phyloP scores from a whole-genome alignment of 2,329 filamentous ascomycete genomes.

The Aspergillus flavus region DNA sequence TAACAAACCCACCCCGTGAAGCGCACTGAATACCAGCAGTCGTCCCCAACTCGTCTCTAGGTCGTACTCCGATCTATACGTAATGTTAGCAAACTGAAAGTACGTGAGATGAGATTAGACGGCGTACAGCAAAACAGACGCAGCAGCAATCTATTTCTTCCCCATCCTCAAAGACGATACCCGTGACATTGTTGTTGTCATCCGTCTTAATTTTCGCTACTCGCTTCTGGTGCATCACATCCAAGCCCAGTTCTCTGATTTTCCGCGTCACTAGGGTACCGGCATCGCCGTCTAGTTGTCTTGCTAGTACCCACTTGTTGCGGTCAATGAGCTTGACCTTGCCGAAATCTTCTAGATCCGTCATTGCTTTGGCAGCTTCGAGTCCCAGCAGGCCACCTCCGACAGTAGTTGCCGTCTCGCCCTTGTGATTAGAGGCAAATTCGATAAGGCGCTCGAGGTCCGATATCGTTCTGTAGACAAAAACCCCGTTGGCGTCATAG shows the following conservation, averaged over 20 bases:
- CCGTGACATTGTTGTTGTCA: slow-evolving; percentile 67
- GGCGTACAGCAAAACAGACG: slow-evolving; percentile 74
- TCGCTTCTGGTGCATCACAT: slow-evolving; percentile 75
- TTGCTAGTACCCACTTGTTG: slow-evolving; percentile 78
- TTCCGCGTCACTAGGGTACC: slow-evolving; percentile 81
- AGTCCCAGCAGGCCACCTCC: slow-evolving; percentile 83
- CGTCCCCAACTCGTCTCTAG: slow-evolving; percentile 75
- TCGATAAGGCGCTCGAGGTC: slow-evolving; percentile 77
- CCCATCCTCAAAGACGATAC: slow-evolving; percentile 79
- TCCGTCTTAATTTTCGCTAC: slow-evolving; percentile 73
- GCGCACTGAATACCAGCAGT: slow-evolving; percentile 72
- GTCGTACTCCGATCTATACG: slow-evolving; percentile 72
- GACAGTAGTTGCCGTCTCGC: slow-evolving; percentile 72
- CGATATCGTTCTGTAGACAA: slow-evolving; percentile 85
- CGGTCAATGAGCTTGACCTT: slow-evolving; percentile 79
- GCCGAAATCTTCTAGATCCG: slow-evolving; percentile 74
- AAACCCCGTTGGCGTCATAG: slow-evolving; percentile 78
- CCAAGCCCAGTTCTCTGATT: slow-evolving; percentile 74
- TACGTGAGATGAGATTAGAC: not conserved
- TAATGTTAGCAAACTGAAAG: slow-evolving; percentile 6
- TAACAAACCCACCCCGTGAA: slow-evolving; percentile 70
- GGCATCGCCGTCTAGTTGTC: slow-evolving; percentile 80
- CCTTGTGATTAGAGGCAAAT: slow-evolving; percentile 69
- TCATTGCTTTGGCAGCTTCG: slow-evolving; percentile 89
- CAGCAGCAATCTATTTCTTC: slow-evolving; percentile 75